Conservation (phyloP, 805 yeast genomes). For the Myxozyma vanderwaltii region DNA sequence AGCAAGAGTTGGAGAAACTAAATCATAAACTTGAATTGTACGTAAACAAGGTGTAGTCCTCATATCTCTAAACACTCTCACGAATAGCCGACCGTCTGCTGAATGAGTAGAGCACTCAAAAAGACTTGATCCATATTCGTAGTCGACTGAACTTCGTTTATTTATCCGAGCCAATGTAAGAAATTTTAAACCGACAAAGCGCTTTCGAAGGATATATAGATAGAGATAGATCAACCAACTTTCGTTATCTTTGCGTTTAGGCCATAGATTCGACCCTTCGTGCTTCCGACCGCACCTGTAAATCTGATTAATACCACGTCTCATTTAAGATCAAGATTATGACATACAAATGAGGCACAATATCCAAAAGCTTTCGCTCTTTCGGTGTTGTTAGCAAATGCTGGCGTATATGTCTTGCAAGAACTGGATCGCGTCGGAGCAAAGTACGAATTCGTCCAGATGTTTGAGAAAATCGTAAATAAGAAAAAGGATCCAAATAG, state of each 20-base stretch:
- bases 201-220: conserved; percentile 23
- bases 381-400: conserved; percentile 7
- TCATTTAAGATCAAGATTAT: background rate
- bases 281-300: background rate
- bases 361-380: conserved; percentile 10
- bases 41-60: conserved; percentile 22
- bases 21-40: conserved; percentile 18
- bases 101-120: conserved; percentile 25
- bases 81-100: conserved; percentile 24
- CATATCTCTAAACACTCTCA: conserved; percentile 11
- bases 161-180: background rate
- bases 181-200: conserved; percentile 14
- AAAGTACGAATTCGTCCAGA: conserved; percentile 17
- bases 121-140: background rate
- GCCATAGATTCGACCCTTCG: background rate
- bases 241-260: background rate
- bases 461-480: conserved; percentile 25
- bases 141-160: background rate
- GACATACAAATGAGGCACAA: conserved; percentile 12
- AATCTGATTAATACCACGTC: background rate
- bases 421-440: conserved; percentile 9
- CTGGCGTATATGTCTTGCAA: conserved; percentile 21
- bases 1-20: background rate
- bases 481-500: conserved; percentile 16
- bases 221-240: conserved; percentile 16